A percentile compares a stretch with the other conserved stretches of the same genome.
Evolutionary conservation across 129 eudicot species (phyloP).

Genomic region (Dittrichia graveolens): DNA sequence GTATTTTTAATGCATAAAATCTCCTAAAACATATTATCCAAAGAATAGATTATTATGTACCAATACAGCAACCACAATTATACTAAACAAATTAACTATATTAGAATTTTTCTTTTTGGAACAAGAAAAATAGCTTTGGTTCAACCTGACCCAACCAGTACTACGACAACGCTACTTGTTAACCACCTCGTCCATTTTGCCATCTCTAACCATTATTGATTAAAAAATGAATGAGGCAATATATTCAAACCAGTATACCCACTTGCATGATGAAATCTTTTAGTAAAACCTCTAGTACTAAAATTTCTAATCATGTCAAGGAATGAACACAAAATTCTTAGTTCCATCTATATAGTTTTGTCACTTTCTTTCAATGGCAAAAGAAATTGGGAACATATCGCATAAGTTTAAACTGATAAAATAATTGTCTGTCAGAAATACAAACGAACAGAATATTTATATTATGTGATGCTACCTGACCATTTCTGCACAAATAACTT

Average conservation of each 20-base stretch:
- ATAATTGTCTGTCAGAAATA: neutral
- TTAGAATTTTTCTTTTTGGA: too few species aligned
- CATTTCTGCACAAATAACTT: conserved; percentile 72
- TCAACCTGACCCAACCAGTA: too few species aligned
- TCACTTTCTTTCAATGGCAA: conserved; percentile 49
- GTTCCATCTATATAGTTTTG: neutral
- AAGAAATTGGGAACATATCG: neutral
- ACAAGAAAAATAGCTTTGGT: too few species aligned
- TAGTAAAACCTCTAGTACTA: neutral
- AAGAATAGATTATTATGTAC: too few species aligned
- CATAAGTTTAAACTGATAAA: neutral
- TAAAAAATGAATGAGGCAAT: neutral
- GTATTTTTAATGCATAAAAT: conserved; percentile 1
- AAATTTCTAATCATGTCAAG: too few species aligned
- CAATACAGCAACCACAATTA: too few species aligned
- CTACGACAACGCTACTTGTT: too few species aligned
- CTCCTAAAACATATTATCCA: neutral
- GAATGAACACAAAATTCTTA: too few species aligned
- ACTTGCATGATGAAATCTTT: neutral
- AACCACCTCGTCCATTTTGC: too few species aligned
- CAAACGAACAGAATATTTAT: conserved; percentile 11
- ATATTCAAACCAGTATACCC: conserved; percentile 11
- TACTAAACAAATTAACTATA: too few species aligned
- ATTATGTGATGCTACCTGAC: conserved; percentile 57
- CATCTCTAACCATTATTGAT: too few species aligned